Conservation (phyloP, 495 filamentous ascomycete species). For the Neurospora pannonica region DNA sequence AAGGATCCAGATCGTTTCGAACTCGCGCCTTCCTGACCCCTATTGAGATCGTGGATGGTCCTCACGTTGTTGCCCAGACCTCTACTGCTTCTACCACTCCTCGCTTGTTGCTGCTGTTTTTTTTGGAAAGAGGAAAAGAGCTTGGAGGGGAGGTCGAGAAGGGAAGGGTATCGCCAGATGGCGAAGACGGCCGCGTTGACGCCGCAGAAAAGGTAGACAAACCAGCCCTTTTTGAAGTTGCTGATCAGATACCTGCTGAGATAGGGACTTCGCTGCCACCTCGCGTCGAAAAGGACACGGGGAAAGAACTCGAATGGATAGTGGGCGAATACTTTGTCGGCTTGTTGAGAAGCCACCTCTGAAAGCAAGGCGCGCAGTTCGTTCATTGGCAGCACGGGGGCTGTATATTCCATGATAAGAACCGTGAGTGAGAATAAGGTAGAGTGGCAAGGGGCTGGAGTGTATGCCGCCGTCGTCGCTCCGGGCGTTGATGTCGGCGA, state of each 20-base stretch:
- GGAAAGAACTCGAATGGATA: background rate
- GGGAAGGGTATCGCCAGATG: background rate
- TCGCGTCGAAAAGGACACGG: background rate
- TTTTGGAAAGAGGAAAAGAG: background rate
- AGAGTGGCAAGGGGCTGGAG: background rate
- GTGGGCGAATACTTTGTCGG: background rate
- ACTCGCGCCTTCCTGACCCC: background rate
- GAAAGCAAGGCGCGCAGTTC: background rate
- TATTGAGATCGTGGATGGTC: background rate
- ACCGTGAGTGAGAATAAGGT: background rate
- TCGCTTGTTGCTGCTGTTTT: background rate
- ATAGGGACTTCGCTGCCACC: background rate
- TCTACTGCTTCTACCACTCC: background rate
- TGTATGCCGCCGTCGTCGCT: background rate
- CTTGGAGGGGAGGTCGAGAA: background rate
- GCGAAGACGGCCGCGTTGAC: background rate
- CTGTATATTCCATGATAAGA: background rate
- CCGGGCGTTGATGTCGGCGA: background rate
- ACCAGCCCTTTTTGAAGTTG: background rate
- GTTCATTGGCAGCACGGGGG: background rate
- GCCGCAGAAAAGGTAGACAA: background rate
- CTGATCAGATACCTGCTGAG: background rate
- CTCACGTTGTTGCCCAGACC: background rate
- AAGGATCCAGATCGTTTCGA: background rate
- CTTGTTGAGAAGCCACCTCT: background rate